Base-by-base conservation (phyloP, 2,329 filamentous ascomycete genomes). In the Trichoderma gracile region DNA sequence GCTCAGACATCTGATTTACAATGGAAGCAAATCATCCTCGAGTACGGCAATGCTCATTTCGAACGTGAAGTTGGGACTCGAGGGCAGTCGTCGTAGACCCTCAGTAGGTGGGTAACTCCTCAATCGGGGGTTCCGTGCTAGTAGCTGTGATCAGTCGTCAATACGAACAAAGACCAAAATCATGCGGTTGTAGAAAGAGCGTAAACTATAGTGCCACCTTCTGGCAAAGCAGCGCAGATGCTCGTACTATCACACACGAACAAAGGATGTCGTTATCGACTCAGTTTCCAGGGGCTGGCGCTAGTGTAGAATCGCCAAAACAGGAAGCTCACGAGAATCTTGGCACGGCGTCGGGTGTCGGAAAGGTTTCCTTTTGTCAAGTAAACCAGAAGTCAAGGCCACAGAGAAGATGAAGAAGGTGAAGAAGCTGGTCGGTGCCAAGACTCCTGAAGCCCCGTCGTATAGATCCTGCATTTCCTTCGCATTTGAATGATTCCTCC, bases 401-500 rank as follows among this genome's bases (percentile, higher is more conserved):
- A 14, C 33, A 12, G 14, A 14, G 12, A 38, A 14, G 33, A 38
- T 14, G 33, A 5, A 47, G 12, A 25, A 19, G 21, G 33, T 38
- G 33, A 38, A 23, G 10, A 10, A 33, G 43, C 45, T 49, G 17
- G 27, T 9, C 45, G 21, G 14, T 53, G 58, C 47, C 58, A 61
- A 61, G 58, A 9, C 58, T 33, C n/a, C 27, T 23, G 17, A 5
- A 33, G 12, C n/a, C 33, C 33, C 46, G 3, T 60, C 21, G 9
- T 1, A 15, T 17, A 50, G 46, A 17, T 50, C 33, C 33, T 60
- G 25, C 12, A 45, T 46, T 46, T 25, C 33, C 38, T 62, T 10
- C 49, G 47, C 59, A 43, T n/a, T 5, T 8, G 40, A 62, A 46
- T 46, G 47, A 62, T 61, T 53, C 58, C 58, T 61, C 58, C 58